Conservation (phyloP, 768 basidiomycete genomes). For the Naganishia kalamii region DNA sequence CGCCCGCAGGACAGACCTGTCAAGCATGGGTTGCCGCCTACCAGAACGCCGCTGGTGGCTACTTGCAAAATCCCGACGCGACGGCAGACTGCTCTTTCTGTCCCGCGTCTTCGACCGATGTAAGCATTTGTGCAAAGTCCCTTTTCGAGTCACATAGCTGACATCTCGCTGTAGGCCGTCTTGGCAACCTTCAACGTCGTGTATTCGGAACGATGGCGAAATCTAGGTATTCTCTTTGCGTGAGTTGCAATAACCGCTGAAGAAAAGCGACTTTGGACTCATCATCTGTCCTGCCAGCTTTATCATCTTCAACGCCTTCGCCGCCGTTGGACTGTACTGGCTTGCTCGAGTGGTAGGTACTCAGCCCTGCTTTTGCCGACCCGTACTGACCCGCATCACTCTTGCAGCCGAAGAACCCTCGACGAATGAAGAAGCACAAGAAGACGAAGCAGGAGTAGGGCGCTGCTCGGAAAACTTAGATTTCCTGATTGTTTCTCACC, state of each 20-base stretch:
- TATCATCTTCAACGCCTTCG: constrained; percentile 38
- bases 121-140: background rate
- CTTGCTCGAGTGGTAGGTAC: constrained; percentile 23
- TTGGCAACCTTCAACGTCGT: background rate
- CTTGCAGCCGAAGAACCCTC: constrained; percentile 4
- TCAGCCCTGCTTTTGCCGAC: background rate
- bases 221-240: constrained; percentile 5
- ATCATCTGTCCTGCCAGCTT: constrained; percentile 29
- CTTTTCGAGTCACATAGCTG: background rate
- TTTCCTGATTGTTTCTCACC: background rate
- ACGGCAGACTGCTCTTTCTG: constrained; percentile 8
- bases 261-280: background rate
- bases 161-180: background rate
- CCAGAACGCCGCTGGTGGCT: constrained; percentile 1
- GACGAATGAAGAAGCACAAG: constrained; percentile 7
- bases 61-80: background rate
- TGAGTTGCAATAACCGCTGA: background rate
- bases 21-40: background rate
- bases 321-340: constrained; percentile 21
- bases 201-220: background rate
- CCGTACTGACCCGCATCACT: background rate
- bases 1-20: constrained; percentile 50
- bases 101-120: background rate
- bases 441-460: constrained; percentile 14
- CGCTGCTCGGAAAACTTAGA: too few species aligned